Conservation (phyloP, 208 protist genomes). For the Angomonas ambiguus region DNA sequence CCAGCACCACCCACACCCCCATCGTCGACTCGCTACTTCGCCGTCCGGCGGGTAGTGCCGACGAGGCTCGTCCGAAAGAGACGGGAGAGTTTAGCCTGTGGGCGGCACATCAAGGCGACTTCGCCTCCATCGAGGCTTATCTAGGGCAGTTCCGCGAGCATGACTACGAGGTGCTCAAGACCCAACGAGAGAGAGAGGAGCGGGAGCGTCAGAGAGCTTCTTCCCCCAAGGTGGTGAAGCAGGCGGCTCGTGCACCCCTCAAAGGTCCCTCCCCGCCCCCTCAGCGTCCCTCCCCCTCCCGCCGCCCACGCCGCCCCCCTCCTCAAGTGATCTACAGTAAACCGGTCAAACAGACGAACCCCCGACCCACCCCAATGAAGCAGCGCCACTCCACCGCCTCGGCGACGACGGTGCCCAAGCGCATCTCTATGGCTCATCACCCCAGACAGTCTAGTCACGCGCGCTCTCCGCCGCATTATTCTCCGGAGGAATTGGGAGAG, state of each 20-base stretch:
- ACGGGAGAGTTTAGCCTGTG: slow-evolving; percentile 4
- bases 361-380: slow-evolving; percentile 8
- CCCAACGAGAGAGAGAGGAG: slow-evolving; percentile 29
- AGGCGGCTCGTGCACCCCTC: background rate
- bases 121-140: slow-evolving; percentile 64
- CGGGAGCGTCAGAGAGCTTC: slow-evolving; percentile 8
- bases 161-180: slow-evolving; percentile 52
- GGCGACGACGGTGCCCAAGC: slow-evolving; percentile 6
- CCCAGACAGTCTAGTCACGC: slow-evolving; percentile 39
- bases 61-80: background rate
- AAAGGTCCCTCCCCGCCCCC: slow-evolving; percentile 2
- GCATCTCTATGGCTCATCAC: slow-evolving; percentile 20
- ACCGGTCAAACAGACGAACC: background rate
- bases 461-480: slow-evolving; percentile 18
- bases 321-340: background rate
- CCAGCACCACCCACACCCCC: background rate
- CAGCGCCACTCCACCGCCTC: slow-evolving; percentile 2
- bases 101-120: slow-evolving; percentile 30
- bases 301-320: background rate
- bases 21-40: background rate
- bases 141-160: slow-evolving; percentile 64
- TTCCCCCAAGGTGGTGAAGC: background rate
- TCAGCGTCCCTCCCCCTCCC: slow-evolving; percentile 2
- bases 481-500: slow-evolving; percentile 24
- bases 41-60: slow-evolving; percentile 6